phyloP scores from a whole-genome alignment of 805 yeast genomes.

The Millerozyma acaciae region DNA sequence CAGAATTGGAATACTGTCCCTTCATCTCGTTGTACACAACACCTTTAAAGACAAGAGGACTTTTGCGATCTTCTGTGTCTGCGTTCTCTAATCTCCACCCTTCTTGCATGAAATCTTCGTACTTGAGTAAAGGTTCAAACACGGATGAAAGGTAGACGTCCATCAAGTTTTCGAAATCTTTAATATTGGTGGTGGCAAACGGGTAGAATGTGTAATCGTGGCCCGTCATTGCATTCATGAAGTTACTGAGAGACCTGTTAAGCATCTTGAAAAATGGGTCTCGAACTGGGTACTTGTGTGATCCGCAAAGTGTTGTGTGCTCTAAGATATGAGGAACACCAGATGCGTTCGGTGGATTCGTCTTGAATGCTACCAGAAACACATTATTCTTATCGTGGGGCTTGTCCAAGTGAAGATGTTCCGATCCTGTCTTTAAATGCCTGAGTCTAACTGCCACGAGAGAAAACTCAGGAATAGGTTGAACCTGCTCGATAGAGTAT shows the following conservation, averaged over 20 bases:
- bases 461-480: conserved; percentile 77
- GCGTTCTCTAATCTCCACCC: conserved; percentile 94
- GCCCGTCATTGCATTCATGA: conserved; percentile 99
- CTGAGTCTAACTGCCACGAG: conserved; percentile 70
- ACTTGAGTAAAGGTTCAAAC: conserved; percentile 70
- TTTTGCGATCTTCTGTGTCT: conserved; percentile 48
- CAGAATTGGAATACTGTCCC: conserved; percentile 88
- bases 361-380: conserved; percentile 84
- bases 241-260: conserved; percentile 88
- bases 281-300: conserved; percentile 84
- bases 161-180: conserved; percentile 79
- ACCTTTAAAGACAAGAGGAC: conserved; percentile 80
- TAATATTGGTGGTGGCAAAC: conserved; percentile 85
- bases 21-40: conserved; percentile 98
- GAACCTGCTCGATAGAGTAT: conserved; percentile 58
- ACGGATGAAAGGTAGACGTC: conserved; percentile 87
- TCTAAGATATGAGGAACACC: conserved; percentile 96
- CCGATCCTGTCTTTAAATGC: conserved; percentile 68
- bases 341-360: conserved; percentile 91
- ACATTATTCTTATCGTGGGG: conserved; percentile 82
- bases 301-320: conserved; percentile 95
- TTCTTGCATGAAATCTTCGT: conserved; percentile 86
- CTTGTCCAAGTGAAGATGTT: conserved; percentile 79
- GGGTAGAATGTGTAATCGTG: conserved; percentile 95
- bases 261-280: conserved; percentile 98